Evolutionary conservation across 169 alveolate genomes (phyloP).

Genomic region (Plasmodium knowlesi): DNA sequence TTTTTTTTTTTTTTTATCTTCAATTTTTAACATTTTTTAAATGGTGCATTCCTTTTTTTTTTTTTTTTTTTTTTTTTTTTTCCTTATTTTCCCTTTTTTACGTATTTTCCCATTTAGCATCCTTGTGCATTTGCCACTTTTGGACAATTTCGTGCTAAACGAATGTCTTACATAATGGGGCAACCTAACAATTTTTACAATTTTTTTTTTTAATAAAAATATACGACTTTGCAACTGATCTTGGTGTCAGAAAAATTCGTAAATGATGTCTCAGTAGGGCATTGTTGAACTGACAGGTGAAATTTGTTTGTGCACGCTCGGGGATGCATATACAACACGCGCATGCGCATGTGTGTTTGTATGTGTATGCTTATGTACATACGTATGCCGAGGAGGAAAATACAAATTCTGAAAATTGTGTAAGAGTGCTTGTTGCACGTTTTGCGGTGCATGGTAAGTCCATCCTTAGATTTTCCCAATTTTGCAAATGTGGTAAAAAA

Average conservation of each 20-base stretch:
- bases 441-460: not conserved
- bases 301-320: too few relatives aligned
- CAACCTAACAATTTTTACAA: not conserved
- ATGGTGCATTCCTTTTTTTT: not conserved
- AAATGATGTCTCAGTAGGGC: not conserved
- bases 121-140: not conserved
- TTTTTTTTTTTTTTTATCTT: not conserved
- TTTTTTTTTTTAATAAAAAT: not conserved
- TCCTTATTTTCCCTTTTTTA: too few relatives aligned
- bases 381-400: not conserved
- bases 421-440: not conserved
- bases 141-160: not conserved
- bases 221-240: not conserved
- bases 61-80: not conserved
- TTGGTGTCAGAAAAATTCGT: not conserved
- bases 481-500: not conserved
- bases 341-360: not conserved
- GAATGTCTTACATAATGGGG: not conserved
- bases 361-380: slow-evolving; percentile 3
- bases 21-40: not conserved
- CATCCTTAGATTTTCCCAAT: not conserved
- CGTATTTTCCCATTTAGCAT: not conserved
- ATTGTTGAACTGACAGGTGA: not conserved
- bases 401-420: not conserved
- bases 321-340: too few relatives aligned